These are phyloP conservation scores for Violaceomyces palustris DNA, from an alignment of 1,284 basidiomycete species.

Conservation along the genomic window DNA sequence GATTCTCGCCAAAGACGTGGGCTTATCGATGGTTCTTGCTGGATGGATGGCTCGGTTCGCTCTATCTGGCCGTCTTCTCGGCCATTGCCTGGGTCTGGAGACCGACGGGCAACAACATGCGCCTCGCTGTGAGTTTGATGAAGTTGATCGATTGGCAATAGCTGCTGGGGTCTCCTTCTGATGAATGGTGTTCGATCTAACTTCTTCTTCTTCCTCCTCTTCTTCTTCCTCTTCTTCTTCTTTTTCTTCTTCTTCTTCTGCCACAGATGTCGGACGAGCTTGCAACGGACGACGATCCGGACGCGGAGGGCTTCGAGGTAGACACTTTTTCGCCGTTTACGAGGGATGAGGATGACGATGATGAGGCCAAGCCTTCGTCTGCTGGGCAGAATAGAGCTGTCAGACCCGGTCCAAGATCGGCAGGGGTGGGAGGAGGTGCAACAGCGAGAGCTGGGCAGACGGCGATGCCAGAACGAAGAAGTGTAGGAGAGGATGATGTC, in stretches of 20 bases:
- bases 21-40: conserved; percentile 87
- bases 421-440: no score
- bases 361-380: conserved; percentile 15
- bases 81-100: conserved; percentile 88
- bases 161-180: no score
- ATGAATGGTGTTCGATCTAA: no score
- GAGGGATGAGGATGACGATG: conserved; percentile 29
- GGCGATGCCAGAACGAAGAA: background rate
- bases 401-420: no score
- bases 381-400: no score
- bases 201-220: no score
- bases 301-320: conserved; percentile 73
- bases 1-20: conserved; percentile 93
- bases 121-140: conserved; percentile 50
- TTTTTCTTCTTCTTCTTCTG: background rate
- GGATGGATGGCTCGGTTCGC: conserved; percentile 85
- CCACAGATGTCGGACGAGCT: conserved; percentile 53
- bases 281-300: conserved; percentile 74
- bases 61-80: conserved; percentile 62
- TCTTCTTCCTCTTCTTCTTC: background rate
- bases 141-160: no score
- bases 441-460: conserved; percentile 1
- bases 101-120: conserved; percentile 84
- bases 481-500: conserved; percentile 14
- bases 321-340: conserved; percentile 57